Percentiles rank a stretch among this genome's conserved stretches.
Conservation (phyloP, 179 eudicot species). For the Heliamphora pulchella region DNA sequence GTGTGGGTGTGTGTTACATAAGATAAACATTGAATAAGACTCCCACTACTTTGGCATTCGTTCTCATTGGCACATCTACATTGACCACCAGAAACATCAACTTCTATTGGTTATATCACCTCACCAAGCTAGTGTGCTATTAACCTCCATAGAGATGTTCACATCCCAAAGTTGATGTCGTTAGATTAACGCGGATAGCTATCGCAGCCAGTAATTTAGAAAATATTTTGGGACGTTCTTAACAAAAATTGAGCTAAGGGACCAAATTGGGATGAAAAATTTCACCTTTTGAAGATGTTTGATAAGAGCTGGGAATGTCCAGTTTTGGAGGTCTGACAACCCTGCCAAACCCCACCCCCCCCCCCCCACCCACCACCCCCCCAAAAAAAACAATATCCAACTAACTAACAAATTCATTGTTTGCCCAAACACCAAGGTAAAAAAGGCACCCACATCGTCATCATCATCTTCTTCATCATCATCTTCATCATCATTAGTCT, state of each 20-base stretch:
- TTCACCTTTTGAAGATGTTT: constrained; percentile 13
- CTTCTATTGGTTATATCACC: neutral
- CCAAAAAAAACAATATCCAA: neutral
- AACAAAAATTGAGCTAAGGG: neutral
- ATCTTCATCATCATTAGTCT: constrained; percentile 46
- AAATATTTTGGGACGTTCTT: neutral
- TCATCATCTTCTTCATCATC: constrained; percentile 42
- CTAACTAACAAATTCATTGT: neutral
- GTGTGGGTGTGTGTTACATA: neutral
- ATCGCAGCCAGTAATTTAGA: neutral
- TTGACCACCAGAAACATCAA: neutral
- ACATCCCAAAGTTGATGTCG: neutral
- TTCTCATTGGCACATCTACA: neutral
- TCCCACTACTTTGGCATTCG: neutral
- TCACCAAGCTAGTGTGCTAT: neutral
- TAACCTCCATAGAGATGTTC: neutral
- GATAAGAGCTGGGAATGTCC: neutral
- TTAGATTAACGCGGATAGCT: neutral
- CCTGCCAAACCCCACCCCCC: no score
- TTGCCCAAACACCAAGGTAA: neutral
- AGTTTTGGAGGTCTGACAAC: no score
- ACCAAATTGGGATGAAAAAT: neutral
- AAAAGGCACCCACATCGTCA: constrained; percentile 43
- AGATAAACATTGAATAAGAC: neutral
- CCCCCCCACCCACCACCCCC: neutral